These are phyloP conservation scores for Sanghuangporus weigelae DNA, from an alignment of 1,284 basidiomycete species.

Conservation along the genomic window DNA sequence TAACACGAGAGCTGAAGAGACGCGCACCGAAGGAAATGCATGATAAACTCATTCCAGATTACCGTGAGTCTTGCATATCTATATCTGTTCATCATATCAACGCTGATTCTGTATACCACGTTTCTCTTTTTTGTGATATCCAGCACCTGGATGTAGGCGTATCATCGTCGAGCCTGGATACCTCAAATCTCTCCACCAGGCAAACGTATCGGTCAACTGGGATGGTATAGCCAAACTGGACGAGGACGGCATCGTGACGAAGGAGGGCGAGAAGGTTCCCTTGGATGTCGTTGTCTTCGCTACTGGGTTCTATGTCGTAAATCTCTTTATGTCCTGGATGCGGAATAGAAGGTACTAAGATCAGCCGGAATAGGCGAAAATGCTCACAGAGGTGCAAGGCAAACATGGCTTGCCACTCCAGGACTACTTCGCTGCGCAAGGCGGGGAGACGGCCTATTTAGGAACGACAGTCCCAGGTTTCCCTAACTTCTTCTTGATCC, in stretches of 20 bases:
- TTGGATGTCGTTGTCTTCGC: slow-evolving; percentile 47
- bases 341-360: neutral
- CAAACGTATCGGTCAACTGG: slow-evolving; percentile 38
- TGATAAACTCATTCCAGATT: slow-evolving; percentile 41
- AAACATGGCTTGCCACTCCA: slow-evolving; percentile 15
- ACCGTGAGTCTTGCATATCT: slow-evolving; percentile 30
- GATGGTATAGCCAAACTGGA: slow-evolving; percentile 38
- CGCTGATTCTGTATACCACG: no score
- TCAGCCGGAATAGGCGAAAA: neutral
- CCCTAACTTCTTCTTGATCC: slow-evolving; percentile 24
- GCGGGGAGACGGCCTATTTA: slow-evolving; percentile 24
- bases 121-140: neutral
- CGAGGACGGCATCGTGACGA: slow-evolving; percentile 40
- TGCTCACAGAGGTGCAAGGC: slow-evolving; percentile 9
- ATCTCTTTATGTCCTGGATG: neutral
- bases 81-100: neutral
- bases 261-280: slow-evolving; percentile 42
- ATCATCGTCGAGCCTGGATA: slow-evolving; percentile 3
- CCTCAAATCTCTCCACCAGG: neutral
- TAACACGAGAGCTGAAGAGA: slow-evolving; percentile 39
- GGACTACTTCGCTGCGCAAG: slow-evolving; percentile 22
- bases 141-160: slow-evolving; percentile 5
- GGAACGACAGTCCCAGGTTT: slow-evolving; percentile 24
- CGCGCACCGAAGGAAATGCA: slow-evolving; percentile 41
- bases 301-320: slow-evolving; percentile 36